These are phyloP conservation scores for Obba rivulosa DNA, from an alignment of 768 basidiomycete species.

Conservation along the genomic window DNA sequence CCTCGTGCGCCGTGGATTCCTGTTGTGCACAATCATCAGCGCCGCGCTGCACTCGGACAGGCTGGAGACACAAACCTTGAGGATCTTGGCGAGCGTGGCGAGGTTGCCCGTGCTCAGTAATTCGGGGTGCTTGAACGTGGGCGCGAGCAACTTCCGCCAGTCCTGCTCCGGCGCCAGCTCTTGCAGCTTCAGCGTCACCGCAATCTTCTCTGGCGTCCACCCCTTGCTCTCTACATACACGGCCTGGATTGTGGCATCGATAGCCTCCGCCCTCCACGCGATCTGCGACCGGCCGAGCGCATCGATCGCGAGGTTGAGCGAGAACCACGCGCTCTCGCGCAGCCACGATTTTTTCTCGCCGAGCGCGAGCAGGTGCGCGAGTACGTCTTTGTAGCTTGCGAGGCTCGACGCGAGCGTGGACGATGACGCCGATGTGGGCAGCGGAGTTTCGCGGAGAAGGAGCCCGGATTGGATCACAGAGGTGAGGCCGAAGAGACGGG, in stretches of 20 bases:
- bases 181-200: conserved; percentile 70
- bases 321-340: conserved; percentile 88
- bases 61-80: conserved; percentile 53
- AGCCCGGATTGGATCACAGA: conserved; percentile 83
- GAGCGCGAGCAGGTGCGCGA: conserved; percentile 58
- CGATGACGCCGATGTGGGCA: conserved; percentile 49
- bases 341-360: conserved; percentile 89
- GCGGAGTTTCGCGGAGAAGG: conserved; percentile 55
- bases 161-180: conserved; percentile 49
- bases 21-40: conserved; percentile 18
- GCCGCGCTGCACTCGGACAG: conserved; percentile 3
- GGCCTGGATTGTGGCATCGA: conserved; percentile 41
- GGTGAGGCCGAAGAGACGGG: conserved; percentile 85
- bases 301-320: conserved; percentile 59
- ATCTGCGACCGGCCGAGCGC: conserved; percentile 52
- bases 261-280: conserved; percentile 66
- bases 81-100: conserved; percentile 60
- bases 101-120: conserved; percentile 72
- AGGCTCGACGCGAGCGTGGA: conserved; percentile 50
- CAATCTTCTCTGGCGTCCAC: conserved; percentile 91
- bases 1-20: conserved; percentile 43
- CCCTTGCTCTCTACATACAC: conserved; percentile 47
- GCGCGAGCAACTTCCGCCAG: conserved; percentile 62
- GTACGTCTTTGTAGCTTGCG: conserved; percentile 50
- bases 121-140: conserved; percentile 72